Evolutionary conservation across 495 filamentous ascomycete species (phyloP).

Genomic region (Aspergillus bertholletiae): DNA sequence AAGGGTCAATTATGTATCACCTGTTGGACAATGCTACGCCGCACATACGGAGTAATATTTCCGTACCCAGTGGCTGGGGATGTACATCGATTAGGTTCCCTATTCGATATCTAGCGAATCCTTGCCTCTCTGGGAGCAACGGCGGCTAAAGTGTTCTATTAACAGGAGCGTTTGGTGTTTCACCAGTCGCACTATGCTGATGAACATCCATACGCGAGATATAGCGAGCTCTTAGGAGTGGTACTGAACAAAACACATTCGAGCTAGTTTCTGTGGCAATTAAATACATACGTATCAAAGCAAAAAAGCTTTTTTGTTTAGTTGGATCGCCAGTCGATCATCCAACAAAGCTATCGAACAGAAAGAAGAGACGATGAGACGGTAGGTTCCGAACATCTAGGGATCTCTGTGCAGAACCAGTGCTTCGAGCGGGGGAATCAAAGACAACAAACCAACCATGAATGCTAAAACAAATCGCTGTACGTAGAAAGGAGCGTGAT

Average conservation of each 20-base stretch:
- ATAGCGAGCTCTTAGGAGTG: too few species aligned
- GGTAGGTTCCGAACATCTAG: constrained; percentile 11
- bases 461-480: constrained; percentile 22
- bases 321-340: background rate
- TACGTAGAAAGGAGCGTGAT: constrained; percentile 10
- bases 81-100: too few species aligned
- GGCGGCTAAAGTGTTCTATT: background rate
- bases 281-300: constrained; percentile 22
- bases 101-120: background rate
- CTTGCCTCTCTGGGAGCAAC: background rate
- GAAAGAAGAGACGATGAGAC: constrained; percentile 9
- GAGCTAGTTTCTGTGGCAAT: constrained; percentile 21
- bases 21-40: too few species aligned
- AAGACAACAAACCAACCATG: constrained; percentile 18
- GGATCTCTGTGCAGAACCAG: constrained; percentile 12
- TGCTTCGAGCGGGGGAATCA: constrained; percentile 23
- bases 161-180: background rate
- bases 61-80: too few species aligned
- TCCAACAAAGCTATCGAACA: constrained; percentile 7
- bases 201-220: background rate
- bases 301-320: constrained; percentile 12
- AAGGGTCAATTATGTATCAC: too few species aligned
- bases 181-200: background rate
- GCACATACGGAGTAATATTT: too few species aligned
- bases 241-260: background rate